Conservation (phyloP, 1,284 basidiomycete genomes). For the Waitea zeae region DNA sequence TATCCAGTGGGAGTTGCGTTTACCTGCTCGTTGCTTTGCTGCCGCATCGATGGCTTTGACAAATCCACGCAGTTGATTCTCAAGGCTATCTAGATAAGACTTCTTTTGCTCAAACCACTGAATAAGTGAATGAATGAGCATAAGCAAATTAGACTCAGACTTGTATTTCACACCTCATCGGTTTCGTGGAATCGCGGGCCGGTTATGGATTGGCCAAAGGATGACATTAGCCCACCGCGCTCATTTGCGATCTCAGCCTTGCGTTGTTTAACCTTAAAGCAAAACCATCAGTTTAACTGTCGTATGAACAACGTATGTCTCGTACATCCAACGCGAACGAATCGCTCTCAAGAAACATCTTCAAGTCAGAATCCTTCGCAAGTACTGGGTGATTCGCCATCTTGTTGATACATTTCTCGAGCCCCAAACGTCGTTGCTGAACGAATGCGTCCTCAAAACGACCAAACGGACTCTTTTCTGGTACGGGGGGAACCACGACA, state of each 20-base stretch:
- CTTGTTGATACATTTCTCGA: slow-evolving; percentile 85
- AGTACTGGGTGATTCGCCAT: slow-evolving; percentile 80
- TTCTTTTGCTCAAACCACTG: slow-evolving; percentile 91
- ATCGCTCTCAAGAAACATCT: slow-evolving; percentile 79
- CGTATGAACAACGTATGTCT: slow-evolving; percentile 6
- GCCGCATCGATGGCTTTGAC: slow-evolving; percentile 76
- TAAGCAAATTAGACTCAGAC: neutral
- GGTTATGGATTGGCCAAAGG: slow-evolving; percentile 61
- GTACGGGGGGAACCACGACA: slow-evolving; percentile 90
- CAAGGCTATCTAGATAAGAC: slow-evolving; percentile 75
- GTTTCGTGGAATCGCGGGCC: slow-evolving; percentile 84
- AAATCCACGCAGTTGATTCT: slow-evolving; percentile 74
- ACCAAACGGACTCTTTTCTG: slow-evolving; percentile 88
- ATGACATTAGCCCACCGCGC: slow-evolving; percentile 62
- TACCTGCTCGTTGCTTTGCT: slow-evolving; percentile 64
- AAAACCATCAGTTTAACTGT: slow-evolving; percentile 2
- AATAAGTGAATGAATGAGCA: slow-evolving; percentile 4
- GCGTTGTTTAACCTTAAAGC: slow-evolving; percentile 65
- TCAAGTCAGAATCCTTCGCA: slow-evolving; percentile 69
- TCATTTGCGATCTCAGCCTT: slow-evolving; percentile 63
- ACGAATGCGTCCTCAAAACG: slow-evolving; percentile 85
- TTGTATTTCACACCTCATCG: slow-evolving; percentile 50
- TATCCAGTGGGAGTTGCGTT: slow-evolving; percentile 6
- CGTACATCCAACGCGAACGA: slow-evolving; percentile 67
- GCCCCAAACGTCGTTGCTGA: slow-evolving; percentile 60